phyloP scores from a whole-genome alignment of 805 yeast genomes.

The Kurtzmaniella fragi region DNA sequence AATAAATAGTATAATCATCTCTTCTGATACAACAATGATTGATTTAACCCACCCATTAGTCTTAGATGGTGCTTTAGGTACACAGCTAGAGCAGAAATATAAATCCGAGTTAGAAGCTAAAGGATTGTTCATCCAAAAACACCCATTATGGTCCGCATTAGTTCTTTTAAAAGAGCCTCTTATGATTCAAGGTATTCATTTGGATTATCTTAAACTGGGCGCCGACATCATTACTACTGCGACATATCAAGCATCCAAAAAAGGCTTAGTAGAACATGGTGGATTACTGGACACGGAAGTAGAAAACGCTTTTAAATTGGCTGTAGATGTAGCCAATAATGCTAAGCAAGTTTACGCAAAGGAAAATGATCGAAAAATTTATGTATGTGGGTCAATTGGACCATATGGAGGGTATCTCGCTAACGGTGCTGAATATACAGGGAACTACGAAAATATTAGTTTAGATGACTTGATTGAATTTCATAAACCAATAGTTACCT shows the following conservation, averaged over 20 bases:
- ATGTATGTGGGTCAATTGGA: constrained; percentile 59
- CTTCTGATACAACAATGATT: too few relatives aligned
- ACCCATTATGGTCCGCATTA: constrained; percentile 58
- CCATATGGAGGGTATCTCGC: constrained; percentile 72
- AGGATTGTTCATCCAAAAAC: constrained; percentile 19
- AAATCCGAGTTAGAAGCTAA: constrained; percentile 10
- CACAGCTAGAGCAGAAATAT: constrained; percentile 51
- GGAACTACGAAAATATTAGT: constrained; percentile 46
- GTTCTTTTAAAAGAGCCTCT: constrained; percentile 43
- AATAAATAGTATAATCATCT: too few relatives aligned
- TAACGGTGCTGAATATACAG: constrained; percentile 70
- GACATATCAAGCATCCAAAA: constrained; percentile 56
- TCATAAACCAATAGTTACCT: constrained; percentile 44
- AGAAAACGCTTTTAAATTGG: constrained; percentile 15
- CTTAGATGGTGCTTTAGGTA: constrained; percentile 63
- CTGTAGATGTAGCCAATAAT: constrained; percentile 17
- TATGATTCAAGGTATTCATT: constrained; percentile 43
- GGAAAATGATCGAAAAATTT: constrained; percentile 6
- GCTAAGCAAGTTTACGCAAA: constrained; percentile 9
- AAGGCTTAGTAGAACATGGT: constrained; percentile 26
- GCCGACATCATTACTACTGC: constrained; percentile 51
- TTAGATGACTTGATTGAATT: constrained; percentile 36
- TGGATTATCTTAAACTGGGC: constrained; percentile 48
- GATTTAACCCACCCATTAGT: constrained; percentile 11
- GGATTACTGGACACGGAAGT: constrained; percentile 13